phyloP scores from a whole-genome alignment of 352 stramenopile genomes.

The Plasmopara viticola region DNA sequence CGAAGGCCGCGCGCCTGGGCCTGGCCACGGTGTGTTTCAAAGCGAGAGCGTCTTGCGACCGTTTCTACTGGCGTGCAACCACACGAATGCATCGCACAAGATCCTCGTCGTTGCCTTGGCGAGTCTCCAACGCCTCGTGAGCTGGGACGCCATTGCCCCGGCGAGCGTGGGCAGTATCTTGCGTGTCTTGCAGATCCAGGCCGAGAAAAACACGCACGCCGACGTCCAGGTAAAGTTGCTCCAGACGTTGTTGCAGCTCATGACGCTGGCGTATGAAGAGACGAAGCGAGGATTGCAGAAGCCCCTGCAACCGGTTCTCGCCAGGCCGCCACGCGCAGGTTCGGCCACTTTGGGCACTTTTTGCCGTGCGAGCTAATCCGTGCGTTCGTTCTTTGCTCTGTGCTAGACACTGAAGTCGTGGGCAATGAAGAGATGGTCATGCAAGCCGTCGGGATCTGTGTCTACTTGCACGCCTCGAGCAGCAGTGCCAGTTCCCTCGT shows the following conservation, averaged over 20 bases:
- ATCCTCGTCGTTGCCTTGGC: constrained; percentile 92
- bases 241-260: constrained; percentile 83
- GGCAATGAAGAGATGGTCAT: constrained; percentile 83
- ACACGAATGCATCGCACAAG: constrained; percentile 92
- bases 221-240: constrained; percentile 87
- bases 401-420: constrained; percentile 41
- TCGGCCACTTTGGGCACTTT: neutral
- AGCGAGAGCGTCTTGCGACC: constrained; percentile 93
- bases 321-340: neutral
- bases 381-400: neutral
- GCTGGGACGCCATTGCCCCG: constrained; percentile 92
- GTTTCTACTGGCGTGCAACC: constrained; percentile 96
- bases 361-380: neutral
- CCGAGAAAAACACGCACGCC: constrained; percentile 75
- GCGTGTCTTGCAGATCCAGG: constrained; percentile 94
- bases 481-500: constrained; percentile 73
- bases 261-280: constrained; percentile 76
- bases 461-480: constrained; percentile 70
- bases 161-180: constrained; percentile 93
- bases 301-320: neutral
- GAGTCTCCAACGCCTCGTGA: constrained; percentile 92
- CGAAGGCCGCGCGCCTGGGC: constrained; percentile 67
- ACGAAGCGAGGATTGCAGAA: constrained; percentile 18
- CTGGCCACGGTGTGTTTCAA: constrained; percentile 89
- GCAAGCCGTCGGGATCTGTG: constrained; percentile 84